Conservation (phyloP, 768 basidiomycete species). For the Xerocomus brunneocitrinus region DNA sequence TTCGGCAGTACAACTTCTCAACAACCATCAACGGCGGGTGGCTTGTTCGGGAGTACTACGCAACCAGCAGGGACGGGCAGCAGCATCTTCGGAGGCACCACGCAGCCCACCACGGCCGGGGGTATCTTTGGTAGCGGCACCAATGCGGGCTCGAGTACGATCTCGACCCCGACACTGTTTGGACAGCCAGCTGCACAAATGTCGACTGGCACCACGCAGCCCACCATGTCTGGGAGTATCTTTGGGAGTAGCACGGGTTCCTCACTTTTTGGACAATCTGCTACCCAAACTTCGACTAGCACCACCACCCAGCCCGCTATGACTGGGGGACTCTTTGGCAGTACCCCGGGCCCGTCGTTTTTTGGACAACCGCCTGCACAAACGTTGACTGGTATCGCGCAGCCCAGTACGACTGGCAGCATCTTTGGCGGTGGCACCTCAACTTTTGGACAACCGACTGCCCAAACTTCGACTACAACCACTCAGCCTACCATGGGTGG, state of each 20-base stretch:
- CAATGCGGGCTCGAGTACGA: background rate
- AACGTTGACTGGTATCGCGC: conserved; percentile 5
- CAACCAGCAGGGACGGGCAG: conserved; percentile 10
- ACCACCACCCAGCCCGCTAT: conserved; percentile 2
- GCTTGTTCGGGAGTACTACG: conserved; percentile 15
- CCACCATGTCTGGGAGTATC: background rate
- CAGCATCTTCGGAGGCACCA: conserved; percentile 9
- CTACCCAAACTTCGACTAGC: background rate
- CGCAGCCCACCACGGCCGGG: conserved; percentile 14
- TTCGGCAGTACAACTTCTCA: conserved; percentile 17
- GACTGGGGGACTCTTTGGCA: conserved; percentile 14
- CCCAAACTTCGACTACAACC: background rate
- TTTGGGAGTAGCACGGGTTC: background rate
- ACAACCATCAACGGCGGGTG: conserved; percentile 11
- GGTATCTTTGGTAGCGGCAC: conserved; percentile 9
- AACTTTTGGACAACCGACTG: background rate
- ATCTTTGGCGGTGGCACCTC: conserved; percentile 9
- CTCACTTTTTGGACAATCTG: background rate
- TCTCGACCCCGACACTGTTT: background rate
- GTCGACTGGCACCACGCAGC: background rate
- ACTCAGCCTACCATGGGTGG: background rate
- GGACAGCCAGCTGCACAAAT: background rate
- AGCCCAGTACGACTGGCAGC: conserved; percentile 10
- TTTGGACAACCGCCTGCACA: conserved; percentile 28
- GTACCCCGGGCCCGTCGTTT: conserved; percentile 22